Percentiles rank a stretch among this genome's conserved stretches.
Evolutionary conservation across 2,329 filamentous ascomycete genomes (phyloP).

Genomic region (Exophiala xenobiotica): DNA sequence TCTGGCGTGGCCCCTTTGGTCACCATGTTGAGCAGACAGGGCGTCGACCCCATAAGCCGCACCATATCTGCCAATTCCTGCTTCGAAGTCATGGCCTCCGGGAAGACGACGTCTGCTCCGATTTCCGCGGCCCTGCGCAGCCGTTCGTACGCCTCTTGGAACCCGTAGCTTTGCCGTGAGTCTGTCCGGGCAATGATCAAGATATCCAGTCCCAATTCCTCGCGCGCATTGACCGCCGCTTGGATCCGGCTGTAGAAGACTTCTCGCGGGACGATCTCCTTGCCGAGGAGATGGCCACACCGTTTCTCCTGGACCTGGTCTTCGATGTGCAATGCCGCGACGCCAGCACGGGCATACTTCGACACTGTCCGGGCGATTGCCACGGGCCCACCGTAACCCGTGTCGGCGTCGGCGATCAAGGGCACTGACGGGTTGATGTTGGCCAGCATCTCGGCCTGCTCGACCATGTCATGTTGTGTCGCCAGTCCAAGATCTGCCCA

Average conservation of each 20-base stretch:
- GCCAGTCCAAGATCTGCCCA: conserved; percentile 54
- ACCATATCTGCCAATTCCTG: conserved; percentile 38
- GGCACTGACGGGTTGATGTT: conserved; percentile 50
- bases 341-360: conserved; percentile 52
- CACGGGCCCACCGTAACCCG: conserved; percentile 53
- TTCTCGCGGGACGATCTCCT: conserved; percentile 38
- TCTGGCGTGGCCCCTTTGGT: conserved; percentile 43
- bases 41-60: conserved; percentile 38
- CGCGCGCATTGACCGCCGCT: conserved; percentile 41
- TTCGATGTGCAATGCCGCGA: conserved; percentile 59
- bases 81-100: conserved; percentile 41
- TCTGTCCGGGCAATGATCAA: conserved; percentile 47
- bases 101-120: conserved; percentile 43
- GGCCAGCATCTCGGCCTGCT: conserved; percentile 55
- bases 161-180: conserved; percentile 36
- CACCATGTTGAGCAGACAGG: conserved; percentile 46
- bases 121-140: conserved; percentile 39
- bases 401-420: conserved; percentile 55
- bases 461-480: conserved; percentile 53
- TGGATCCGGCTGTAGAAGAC: conserved; percentile 39
- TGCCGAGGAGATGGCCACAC: conserved; percentile 43
- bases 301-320: conserved; percentile 45
- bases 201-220: conserved; percentile 39
- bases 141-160: conserved; percentile 40
- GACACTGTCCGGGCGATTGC: conserved; percentile 51